Conservation (phyloP, 257 asterid species). For the Solanum bulbocastanum region DNA sequence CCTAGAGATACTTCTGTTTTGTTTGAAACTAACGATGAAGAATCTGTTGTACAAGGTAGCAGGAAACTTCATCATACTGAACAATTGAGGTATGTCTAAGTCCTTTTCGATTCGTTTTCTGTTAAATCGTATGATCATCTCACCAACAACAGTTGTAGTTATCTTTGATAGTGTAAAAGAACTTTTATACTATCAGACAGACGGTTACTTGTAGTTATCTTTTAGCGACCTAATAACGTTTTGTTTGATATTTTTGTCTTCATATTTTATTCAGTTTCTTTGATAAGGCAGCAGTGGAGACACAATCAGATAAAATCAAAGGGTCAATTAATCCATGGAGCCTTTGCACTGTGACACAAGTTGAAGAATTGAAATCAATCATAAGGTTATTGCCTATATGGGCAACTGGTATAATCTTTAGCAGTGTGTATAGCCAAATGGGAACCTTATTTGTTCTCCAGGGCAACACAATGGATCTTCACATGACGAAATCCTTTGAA, state of each 20-base stretch:
- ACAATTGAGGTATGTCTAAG: constrained; percentile 29
- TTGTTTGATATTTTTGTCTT: neutral
- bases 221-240: neutral
- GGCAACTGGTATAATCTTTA: constrained; percentile 63
- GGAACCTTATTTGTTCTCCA: constrained; percentile 59
- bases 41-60: constrained; percentile 43
- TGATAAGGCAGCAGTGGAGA: constrained; percentile 63
- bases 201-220: neutral
- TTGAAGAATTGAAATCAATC: constrained; percentile 54
- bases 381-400: constrained; percentile 41
- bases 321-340: constrained; percentile 32
- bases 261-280: constrained; percentile 32
- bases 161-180: neutral
- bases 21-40: constrained; percentile 34
- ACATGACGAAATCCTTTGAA: constrained; percentile 25
- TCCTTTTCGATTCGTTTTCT: neutral
- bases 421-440: constrained; percentile 60
- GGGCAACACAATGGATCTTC: constrained; percentile 51
- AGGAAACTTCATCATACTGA: constrained; percentile 50
- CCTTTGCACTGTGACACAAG: constrained; percentile 61
- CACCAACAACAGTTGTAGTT: neutral
- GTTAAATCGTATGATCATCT: neutral
- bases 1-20: constrained; percentile 31
- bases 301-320: constrained; percentile 25
- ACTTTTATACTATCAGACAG: too few relatives aligned